Percentiles rank a stretch among this genome's conserved stretches.
phyloP scores from a whole-genome alignment of 2,329 filamentous ascomycete species.

The Venturia aucupariae region DNA sequence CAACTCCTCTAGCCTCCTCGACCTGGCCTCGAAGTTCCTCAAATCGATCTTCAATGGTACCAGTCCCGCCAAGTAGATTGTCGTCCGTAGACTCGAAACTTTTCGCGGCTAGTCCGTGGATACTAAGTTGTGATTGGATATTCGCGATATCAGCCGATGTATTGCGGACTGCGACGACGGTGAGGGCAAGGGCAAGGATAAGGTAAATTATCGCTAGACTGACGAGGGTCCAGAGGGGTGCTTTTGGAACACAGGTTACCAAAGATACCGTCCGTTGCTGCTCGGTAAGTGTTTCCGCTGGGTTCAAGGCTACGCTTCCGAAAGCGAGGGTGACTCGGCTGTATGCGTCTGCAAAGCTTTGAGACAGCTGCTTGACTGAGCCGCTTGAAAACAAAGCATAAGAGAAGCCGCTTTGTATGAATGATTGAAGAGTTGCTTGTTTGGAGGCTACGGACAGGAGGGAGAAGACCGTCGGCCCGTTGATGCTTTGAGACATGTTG shows the following conservation, averaged over 20 bases:
- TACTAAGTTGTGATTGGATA: neutral
- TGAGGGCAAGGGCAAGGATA: neutral
- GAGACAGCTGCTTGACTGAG: neutral
- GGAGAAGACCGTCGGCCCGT: neutral
- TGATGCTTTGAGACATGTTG: neutral
- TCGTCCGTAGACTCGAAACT: neutral
- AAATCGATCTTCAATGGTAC: neutral
- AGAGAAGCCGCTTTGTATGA: neutral
- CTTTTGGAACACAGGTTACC: neutral
- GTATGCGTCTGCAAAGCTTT: neutral
- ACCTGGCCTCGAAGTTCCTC: neutral
- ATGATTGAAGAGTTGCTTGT: neutral
- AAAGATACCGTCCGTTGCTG: neutral
- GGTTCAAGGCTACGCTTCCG: neutral
- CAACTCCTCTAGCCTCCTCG: neutral
- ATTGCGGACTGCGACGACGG: neutral
- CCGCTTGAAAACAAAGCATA: neutral
- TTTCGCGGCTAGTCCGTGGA: neutral
- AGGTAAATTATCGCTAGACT: neutral
- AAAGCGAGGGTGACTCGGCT: neutral
- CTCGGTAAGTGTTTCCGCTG: neutral
- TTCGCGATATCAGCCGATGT: neutral
- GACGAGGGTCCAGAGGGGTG: neutral
- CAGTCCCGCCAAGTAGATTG: neutral
- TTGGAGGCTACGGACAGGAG: neutral